Evolutionary conservation across 257 asterid genomes (phyloP).

Genomic region (Fraxinus quadrangulata): DNA sequence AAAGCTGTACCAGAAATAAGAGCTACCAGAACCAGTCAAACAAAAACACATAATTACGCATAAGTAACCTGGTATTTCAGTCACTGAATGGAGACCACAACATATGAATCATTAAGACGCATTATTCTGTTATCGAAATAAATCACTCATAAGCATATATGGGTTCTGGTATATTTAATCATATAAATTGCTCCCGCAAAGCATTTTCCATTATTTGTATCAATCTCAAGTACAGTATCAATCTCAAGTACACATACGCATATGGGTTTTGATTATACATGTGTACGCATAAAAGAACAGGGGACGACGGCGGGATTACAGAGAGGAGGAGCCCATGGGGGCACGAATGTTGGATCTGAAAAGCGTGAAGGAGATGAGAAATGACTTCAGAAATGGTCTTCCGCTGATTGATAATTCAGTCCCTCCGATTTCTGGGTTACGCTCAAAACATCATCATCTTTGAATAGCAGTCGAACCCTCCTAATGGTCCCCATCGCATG

Average conservation of each 20-base stretch:
- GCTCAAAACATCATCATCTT: constrained; percentile 60
- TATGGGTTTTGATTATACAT: background rate
- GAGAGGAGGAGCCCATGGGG: constrained; percentile 81
- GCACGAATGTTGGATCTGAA: constrained; percentile 73
- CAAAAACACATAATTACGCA: background rate
- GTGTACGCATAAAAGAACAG: no score
- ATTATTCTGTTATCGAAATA: background rate
- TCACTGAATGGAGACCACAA: background rate
- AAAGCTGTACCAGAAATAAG: background rate
- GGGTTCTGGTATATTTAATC: background rate
- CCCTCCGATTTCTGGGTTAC: constrained; percentile 70
- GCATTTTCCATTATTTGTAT: background rate
- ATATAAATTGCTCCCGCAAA: background rate
- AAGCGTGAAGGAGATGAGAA: constrained; percentile 55
- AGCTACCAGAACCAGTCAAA: background rate
- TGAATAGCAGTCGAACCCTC: constrained; percentile 60
- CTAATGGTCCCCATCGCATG: constrained; percentile 49
- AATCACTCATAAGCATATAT: background rate
- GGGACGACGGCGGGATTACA: constrained; percentile 30
- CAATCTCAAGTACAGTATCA: background rate
- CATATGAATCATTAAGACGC: background rate
- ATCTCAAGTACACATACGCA: background rate
- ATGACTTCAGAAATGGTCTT: constrained; percentile 61
- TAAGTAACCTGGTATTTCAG: background rate
- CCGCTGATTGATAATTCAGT: constrained; percentile 48